Percentiles rank a stretch among this genome's conserved stretches.
Conservation (phyloP, 2,329 filamentous ascomycete genomes). For the Ceratocystis colombiana region DNA sequence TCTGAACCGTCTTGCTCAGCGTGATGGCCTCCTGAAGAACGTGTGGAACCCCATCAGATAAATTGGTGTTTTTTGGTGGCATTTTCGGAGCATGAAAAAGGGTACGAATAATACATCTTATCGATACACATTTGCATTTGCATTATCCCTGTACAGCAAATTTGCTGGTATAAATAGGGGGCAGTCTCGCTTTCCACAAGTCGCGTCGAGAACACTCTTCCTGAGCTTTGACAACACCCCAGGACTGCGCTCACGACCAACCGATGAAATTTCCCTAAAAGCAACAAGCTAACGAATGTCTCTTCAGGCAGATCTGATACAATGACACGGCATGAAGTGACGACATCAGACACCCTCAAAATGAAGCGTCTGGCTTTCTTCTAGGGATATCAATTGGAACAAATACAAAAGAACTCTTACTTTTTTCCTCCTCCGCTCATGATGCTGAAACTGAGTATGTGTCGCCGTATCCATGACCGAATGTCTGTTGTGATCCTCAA, state of each 20-base stretch:
- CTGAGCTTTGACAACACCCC: not conserved
- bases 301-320: conserved; percentile 25
- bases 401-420: conserved; percentile 24
- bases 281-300: conserved; percentile 19
- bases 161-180: conserved; percentile 19
- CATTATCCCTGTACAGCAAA: conserved; percentile 8
- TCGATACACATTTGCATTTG: conserved; percentile 14
- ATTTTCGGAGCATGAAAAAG: conserved; percentile 25
- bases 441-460: not conserved
- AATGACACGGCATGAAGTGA: conserved; percentile 25
- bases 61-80: conserved; percentile 29
- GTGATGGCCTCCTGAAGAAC: conserved; percentile 91
- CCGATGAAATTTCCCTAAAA: not conserved
- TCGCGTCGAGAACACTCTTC: not conserved
- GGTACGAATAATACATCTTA: conserved; percentile 21
- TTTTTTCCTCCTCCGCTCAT: conserved; percentile 18
- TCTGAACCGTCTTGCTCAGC: conserved; percentile 89
- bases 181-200: not conserved
- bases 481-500: not conserved
- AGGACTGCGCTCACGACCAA: not conserved
- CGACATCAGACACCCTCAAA: conserved; percentile 25
- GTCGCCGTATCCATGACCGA: not conserved
- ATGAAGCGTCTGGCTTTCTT: conserved; percentile 25
- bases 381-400: conserved; percentile 26
- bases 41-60: conserved; percentile 77